These are phyloP conservation scores for Penicillium hordei DNA, from an alignment of 2,329 filamentous ascomycete genomes.

Conservation along the genomic window DNA sequence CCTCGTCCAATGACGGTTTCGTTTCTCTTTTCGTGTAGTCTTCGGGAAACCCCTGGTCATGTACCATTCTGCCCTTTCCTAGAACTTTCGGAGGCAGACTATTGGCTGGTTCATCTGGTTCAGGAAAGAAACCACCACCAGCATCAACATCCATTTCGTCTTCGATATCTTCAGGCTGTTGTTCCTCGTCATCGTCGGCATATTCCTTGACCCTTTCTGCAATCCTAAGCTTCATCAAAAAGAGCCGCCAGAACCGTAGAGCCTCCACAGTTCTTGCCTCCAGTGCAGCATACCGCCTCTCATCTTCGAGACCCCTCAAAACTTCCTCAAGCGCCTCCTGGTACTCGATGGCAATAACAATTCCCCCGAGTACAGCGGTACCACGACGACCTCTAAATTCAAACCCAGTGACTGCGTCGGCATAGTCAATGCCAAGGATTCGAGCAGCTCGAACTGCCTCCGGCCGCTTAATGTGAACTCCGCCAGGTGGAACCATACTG, in stretches of 20 bases:
- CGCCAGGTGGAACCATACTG: constrained; percentile 63
- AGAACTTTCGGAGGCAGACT: not conserved
- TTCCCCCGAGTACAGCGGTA: constrained; percentile 76
- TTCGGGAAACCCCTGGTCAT: not conserved
- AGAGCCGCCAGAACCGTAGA: constrained; percentile 59
- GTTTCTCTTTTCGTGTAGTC: not conserved
- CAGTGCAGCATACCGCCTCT: constrained; percentile 63
- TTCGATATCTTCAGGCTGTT: constrained; percentile 40
- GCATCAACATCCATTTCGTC: constrained; percentile 33
- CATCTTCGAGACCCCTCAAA: constrained; percentile 65
- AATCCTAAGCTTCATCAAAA: constrained; percentile 65
- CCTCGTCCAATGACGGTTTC: not conserved
- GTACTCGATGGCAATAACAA: constrained; percentile 71
- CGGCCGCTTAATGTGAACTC: constrained; percentile 55
- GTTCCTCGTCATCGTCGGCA: constrained; percentile 38
- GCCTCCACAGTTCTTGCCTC: constrained; percentile 53
- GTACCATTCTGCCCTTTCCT: not conserved
- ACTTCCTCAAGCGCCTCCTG: constrained; percentile 70
- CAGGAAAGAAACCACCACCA: constrained; percentile 44
- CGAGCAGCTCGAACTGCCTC: constrained; percentile 70
- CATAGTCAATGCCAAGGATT: constrained; percentile 77
- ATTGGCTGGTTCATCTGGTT: constrained; percentile 23
- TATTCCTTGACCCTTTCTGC: constrained; percentile 69
- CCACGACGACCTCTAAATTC: constrained; percentile 82
- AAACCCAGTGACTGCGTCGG: constrained; percentile 87